These are phyloP conservation scores for Stachybotrys elegans DNA, from an alignment of 2,329 filamentous ascomycete genomes.

Conservation along the genomic window DNA sequence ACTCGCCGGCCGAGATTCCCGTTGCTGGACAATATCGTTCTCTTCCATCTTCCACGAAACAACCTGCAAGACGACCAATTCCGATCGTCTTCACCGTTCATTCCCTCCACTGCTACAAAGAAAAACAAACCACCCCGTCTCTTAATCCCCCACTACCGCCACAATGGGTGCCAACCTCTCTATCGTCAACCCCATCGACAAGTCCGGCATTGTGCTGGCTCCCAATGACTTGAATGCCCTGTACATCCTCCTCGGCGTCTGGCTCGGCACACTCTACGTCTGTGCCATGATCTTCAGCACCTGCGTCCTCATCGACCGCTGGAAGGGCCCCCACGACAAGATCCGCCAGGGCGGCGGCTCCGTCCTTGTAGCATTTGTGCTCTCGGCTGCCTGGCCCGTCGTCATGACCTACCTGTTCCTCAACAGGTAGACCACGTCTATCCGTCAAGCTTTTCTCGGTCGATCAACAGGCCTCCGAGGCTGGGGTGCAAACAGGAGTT, in stretches of 20 bases:
- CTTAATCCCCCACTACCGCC: conserved; percentile 3
- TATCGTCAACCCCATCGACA: conserved; percentile 30
- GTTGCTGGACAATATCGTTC: conserved; percentile 6
- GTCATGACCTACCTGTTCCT: conserved; percentile 28
- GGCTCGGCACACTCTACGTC: conserved; percentile 28
- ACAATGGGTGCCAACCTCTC: conserved; percentile 37
- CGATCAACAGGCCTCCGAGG: too few species aligned
- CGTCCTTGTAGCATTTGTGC: conserved; percentile 23
- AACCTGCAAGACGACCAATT: background rate
- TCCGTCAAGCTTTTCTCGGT: too few species aligned
- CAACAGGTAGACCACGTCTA: too few species aligned
- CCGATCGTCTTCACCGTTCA: background rate
- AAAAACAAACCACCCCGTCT: background rate
- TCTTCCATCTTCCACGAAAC: background rate
- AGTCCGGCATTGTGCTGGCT: conserved; percentile 26
- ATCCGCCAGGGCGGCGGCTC: conserved; percentile 19
- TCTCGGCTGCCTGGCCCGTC: conserved; percentile 30
- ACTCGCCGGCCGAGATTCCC: conserved; percentile 6
- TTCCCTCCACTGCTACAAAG: background rate
- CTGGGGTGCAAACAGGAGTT: too few species aligned
- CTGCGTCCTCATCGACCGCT: conserved; percentile 35
- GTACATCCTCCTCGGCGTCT: conserved; percentile 28
- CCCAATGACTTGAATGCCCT: conserved; percentile 22
- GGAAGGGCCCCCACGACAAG: conserved; percentile 32
- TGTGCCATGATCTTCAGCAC: conserved; percentile 37